Evolutionary conservation across 805 yeast species (phyloP).

Genomic region (Wickerhamiella azymoides): DNA sequence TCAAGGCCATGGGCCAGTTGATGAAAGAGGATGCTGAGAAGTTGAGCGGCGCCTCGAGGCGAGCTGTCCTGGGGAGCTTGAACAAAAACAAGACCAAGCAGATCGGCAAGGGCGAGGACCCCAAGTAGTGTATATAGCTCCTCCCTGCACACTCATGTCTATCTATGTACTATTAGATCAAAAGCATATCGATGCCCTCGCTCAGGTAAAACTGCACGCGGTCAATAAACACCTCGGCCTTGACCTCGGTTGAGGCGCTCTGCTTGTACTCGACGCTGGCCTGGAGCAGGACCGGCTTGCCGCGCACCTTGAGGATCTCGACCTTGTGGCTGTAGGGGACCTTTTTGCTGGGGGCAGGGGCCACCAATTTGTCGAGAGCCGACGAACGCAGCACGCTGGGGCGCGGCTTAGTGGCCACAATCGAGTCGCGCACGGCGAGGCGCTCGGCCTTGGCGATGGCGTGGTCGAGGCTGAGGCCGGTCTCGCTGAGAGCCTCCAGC

Average conservation of each 20-base stretch:
- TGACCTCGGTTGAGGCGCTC: constrained; percentile 3
- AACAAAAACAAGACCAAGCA: background rate
- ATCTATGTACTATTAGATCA: background rate
- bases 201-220: constrained; percentile 8
- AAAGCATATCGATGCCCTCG: background rate
- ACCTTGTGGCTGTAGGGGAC: constrained; percentile 29
- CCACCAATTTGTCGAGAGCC: constrained; percentile 43
- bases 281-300: constrained; percentile 14
- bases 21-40: constrained; percentile 32
- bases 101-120: background rate
- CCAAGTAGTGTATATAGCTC: too few relatives aligned
- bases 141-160: too few relatives aligned
- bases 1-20: constrained; percentile 34
- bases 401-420: constrained; percentile 29
- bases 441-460: constrained; percentile 29
- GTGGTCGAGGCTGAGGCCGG: constrained; percentile 20
- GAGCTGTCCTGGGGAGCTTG: constrained; percentile 15
- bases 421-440: constrained; percentile 27
- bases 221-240: constrained; percentile 10
- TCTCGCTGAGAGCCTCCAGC: constrained; percentile 15
- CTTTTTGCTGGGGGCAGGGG: constrained; percentile 25
- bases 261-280: constrained; percentile 13
- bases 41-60: constrained; percentile 17
- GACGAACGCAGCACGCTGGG: constrained; percentile 39
- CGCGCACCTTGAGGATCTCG: constrained; percentile 11